Conservation (phyloP, 495 filamentous ascomycete genomes). For the Amphirosellinia nigrospora region DNA sequence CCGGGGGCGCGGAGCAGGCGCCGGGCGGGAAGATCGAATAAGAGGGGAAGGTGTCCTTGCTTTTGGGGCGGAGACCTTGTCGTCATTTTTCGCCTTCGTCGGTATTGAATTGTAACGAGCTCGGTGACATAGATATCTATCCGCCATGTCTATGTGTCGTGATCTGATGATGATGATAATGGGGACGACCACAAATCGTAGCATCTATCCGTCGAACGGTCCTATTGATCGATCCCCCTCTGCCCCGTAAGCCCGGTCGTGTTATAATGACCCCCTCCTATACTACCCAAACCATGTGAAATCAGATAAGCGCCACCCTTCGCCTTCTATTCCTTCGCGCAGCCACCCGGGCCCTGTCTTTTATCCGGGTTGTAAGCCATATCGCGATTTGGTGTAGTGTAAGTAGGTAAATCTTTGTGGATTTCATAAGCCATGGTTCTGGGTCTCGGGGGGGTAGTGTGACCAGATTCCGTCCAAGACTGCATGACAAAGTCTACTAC, state of each 20-base stretch:
- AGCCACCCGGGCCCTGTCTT: background rate
- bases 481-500: background rate
- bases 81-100: background rate
- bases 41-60: slow-evolving; percentile 12
- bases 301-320: background rate
- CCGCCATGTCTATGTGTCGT: background rate
- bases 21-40: slow-evolving; percentile 11
- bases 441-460: background rate
- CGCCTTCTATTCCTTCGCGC: slow-evolving; percentile 7
- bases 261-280: background rate
- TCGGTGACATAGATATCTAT: too few relatives aligned
- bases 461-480: background rate
- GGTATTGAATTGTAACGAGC: background rate
- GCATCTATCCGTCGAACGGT: background rate
- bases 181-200: too few relatives aligned
- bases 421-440: slow-evolving; percentile 9
- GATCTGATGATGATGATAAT: slow-evolving; percentile 15
- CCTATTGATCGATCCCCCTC: background rate
- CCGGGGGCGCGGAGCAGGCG: slow-evolving; percentile 2
- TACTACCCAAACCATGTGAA: slow-evolving; percentile 10
- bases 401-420: background rate
- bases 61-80: background rate
- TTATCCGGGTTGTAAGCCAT: background rate
- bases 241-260: background rate
- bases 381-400: background rate